Evolutionary conservation across 306 rosid genomes (phyloP).

Genomic region (Glycine latifolia): DNA sequence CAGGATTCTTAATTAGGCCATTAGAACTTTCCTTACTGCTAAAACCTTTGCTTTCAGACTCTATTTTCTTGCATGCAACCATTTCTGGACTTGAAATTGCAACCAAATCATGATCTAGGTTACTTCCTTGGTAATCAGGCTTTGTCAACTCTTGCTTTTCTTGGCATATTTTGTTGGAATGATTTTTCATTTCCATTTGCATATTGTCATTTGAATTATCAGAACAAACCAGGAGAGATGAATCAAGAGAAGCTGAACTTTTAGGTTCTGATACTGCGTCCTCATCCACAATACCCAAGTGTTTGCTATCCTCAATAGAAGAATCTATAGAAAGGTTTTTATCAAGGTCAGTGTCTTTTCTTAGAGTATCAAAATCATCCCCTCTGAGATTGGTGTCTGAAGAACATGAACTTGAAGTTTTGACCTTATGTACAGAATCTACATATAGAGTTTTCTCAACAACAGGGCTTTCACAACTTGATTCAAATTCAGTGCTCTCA

Average conservation of each 20-base stretch:
- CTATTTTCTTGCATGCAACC: slow-evolving; percentile 45
- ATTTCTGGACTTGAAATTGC: slow-evolving; percentile 42
- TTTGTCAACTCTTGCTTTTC: slow-evolving; percentile 49
- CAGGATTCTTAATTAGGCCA: slow-evolving; percentile 38
- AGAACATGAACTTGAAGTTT: slow-evolving; percentile 60
- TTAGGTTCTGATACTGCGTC: slow-evolving; percentile 44
- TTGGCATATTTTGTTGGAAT: slow-evolving; percentile 41
- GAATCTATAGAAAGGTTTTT: slow-evolving; percentile 47
- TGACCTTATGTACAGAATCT: slow-evolving; percentile 66
- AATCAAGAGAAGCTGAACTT: slow-evolving; percentile 54
- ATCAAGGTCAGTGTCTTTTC: slow-evolving; percentile 46
- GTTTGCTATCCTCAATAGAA: slow-evolving; percentile 55
- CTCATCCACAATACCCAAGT: slow-evolving; percentile 47
- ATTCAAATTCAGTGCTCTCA: slow-evolving; percentile 50
- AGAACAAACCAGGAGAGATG: slow-evolving; percentile 45
- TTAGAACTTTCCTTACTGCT: slow-evolving; percentile 32
- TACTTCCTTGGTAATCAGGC: slow-evolving; percentile 44
- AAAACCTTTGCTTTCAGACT: slow-evolving; percentile 50
- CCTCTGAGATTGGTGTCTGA: slow-evolving; percentile 41
- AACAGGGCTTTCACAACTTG: slow-evolving; percentile 59
- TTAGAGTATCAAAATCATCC: slow-evolving; percentile 48
- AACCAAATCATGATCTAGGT: slow-evolving; percentile 35
- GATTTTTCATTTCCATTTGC: slow-evolving; percentile 44
- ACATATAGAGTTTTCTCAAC: slow-evolving; percentile 87
- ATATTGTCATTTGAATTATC: slow-evolving; percentile 45